These are phyloP conservation scores for Alternaria panax DNA, from an alignment of 2,329 filamentous ascomycete species.

Conservation along the genomic window DNA sequence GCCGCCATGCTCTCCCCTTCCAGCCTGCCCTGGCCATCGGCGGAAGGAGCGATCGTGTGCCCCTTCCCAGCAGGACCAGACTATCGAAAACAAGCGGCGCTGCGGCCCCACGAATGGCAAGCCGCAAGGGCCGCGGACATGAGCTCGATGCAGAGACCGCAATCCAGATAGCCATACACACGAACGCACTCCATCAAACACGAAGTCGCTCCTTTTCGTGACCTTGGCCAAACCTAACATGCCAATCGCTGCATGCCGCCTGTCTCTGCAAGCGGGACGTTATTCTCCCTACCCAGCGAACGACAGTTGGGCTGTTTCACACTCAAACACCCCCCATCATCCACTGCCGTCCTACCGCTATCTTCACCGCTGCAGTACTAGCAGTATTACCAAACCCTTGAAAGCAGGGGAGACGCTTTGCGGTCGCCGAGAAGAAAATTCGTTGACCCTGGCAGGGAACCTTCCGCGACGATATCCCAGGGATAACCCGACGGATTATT, in stretches of 20 bases:
- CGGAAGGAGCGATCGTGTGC: constrained; percentile 8
- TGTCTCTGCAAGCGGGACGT: background rate
- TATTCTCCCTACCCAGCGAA: background rate
- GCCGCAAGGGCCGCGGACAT: constrained; percentile 7
- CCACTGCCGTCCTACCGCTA: background rate
- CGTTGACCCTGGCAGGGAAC: background rate
- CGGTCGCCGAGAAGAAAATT: constrained; percentile 2
- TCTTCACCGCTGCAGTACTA: background rate
- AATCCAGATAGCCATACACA: constrained; percentile 6
- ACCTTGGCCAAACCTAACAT: too few species aligned
- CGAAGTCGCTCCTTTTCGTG: background rate
- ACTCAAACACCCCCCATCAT: background rate
- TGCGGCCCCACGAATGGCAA: constrained; percentile 8
- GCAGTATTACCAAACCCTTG: background rate
- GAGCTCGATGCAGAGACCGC: background rate
- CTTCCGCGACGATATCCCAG: background rate
- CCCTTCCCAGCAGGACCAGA: constrained; percentile 3
- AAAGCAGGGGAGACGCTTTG: background rate
- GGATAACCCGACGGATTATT: constrained; percentile 12
- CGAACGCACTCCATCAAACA: background rate
- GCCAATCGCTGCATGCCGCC: background rate
- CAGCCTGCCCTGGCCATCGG: background rate
- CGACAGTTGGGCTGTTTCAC: constrained; percentile 2
- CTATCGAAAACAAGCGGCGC: constrained; percentile 21
- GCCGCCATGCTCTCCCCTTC: background rate